Evolutionary conservation across 1,284 basidiomycete genomes (phyloP).

Genomic region (Sporisorium graminicola): DNA sequence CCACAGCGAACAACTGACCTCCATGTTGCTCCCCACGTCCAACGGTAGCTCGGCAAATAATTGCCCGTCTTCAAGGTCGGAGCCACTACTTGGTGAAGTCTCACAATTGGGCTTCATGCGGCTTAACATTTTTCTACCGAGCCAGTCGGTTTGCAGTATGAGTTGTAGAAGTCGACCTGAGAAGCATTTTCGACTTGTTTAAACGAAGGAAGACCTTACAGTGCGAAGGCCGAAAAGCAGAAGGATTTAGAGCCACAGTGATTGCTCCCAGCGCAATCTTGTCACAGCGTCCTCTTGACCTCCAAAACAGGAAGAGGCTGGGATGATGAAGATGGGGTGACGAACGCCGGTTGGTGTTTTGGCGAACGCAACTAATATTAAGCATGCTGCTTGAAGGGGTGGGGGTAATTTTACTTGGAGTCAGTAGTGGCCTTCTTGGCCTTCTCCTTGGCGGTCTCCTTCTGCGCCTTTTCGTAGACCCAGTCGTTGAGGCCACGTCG

Average conservation of each 20-base stretch:
- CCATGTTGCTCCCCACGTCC: neutral
- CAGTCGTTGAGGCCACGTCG: conserved; percentile 89
- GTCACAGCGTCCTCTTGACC: too few species aligned
- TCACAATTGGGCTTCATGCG: too few species aligned
- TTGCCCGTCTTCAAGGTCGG: conserved; percentile 6
- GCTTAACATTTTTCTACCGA: too few species aligned
- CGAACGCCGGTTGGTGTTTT: conserved; percentile 15
- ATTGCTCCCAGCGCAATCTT: too few species aligned
- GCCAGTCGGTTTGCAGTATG: neutral
- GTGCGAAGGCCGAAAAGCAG: neutral
- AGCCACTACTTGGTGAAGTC: neutral
- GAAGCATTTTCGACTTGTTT: neutral
- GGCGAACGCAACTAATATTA: neutral
- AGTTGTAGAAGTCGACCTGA: neutral
- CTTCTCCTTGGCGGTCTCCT: conserved; percentile 60
- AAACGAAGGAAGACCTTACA: neutral
- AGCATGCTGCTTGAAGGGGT: neutral
- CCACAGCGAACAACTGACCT: neutral
- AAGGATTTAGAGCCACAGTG: too few species aligned
- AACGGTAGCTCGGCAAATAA: conserved; percentile 8
- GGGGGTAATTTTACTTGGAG: conserved; percentile 26
- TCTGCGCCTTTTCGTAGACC: conserved; percentile 72
- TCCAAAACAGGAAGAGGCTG: neutral
- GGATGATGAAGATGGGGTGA: neutral
- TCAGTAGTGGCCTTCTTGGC: conserved; percentile 40